Percentiles rank a stretch among this genome's conserved stretches.
phyloP scores from a whole-genome alignment of 176 grass and related monocot genomes.

The Bonia amplexicaulis region DNA sequence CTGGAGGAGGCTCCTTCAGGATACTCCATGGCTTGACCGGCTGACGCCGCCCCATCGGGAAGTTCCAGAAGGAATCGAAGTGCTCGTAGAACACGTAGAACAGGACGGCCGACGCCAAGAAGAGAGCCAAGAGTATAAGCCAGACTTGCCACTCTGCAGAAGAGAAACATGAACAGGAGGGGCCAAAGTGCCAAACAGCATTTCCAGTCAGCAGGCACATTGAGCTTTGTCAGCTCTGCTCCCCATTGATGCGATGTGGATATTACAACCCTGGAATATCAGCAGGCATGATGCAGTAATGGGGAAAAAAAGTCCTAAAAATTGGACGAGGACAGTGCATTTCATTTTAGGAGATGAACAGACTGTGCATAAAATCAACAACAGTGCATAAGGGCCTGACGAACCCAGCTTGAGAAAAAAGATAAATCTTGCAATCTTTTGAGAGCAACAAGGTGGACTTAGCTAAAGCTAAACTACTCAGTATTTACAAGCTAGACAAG shows the following conservation, averaged over 20 bases:
- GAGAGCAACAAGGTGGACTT: background rate
- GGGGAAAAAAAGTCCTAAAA: background rate
- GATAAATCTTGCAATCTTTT: background rate
- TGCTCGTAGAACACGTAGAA: conserved; percentile 61
- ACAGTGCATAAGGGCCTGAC: background rate
- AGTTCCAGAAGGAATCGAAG: conserved; percentile 80
- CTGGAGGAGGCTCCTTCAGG: conserved; percentile 44
- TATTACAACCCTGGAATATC: conserved; percentile 55
- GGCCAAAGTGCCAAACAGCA: background rate
- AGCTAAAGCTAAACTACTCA: background rate
- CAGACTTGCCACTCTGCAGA: conserved; percentile 83
- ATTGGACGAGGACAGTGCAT: background rate
- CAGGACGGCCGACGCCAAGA: conserved; percentile 54
- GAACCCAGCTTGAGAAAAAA: background rate
- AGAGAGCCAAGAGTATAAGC: conserved; percentile 59
- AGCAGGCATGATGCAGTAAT: background rate
- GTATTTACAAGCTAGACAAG: background rate
- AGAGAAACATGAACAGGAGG: background rate
- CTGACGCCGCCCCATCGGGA: conserved; percentile 50
- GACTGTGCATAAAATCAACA: background rate
- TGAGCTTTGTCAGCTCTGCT: conserved; percentile 62
- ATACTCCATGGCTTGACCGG: conserved; percentile 44
- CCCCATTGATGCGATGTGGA: conserved; percentile 85
- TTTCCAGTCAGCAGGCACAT: conserved; percentile 93
- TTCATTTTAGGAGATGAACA: background rate